A percentile compares a stretch with the other conserved stretches of the same genome.
Evolutionary conservation across 179 eudicot genomes (phyloP).

Genomic region (Heliamphora ciliata): DNA sequence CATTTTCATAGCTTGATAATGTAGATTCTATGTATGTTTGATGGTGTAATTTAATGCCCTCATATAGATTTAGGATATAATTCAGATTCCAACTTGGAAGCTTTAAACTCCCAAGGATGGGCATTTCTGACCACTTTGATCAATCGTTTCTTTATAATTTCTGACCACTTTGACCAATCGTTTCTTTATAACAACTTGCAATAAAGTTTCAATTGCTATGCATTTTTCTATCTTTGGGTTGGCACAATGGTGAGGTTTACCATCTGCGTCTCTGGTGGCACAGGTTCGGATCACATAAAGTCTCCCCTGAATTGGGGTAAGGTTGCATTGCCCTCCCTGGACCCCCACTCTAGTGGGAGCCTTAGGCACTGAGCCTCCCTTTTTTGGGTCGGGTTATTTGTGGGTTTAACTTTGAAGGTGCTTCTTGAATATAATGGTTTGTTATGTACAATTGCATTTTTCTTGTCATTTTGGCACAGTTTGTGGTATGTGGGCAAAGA

Average conservation of each 20-base stretch:
- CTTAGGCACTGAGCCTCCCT: no score
- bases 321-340: no score
- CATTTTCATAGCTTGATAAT: background rate
- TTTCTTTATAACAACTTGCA: background rate
- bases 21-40: background rate
- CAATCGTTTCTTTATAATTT: background rate
- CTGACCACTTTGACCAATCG: background rate
- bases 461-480: conserved; percentile 31
- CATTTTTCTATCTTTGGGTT: background rate
- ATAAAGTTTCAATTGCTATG: background rate
- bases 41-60: background rate
- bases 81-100: background rate
- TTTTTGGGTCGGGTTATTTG: background rate
- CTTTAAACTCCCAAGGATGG: background rate
- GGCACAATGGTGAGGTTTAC: no score
- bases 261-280: no score
- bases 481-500: conserved; percentile 65
- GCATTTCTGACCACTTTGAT: background rate
- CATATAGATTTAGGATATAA: background rate
- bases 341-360: no score
- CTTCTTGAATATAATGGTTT: background rate
- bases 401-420: background rate
- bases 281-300: no score
- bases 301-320: no score
- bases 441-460: background rate